Percentiles rank a stretch among this genome's conserved stretches.
Evolutionary conservation across 257 asterid species (phyloP).

Genomic region (Coffea canephora): DNA sequence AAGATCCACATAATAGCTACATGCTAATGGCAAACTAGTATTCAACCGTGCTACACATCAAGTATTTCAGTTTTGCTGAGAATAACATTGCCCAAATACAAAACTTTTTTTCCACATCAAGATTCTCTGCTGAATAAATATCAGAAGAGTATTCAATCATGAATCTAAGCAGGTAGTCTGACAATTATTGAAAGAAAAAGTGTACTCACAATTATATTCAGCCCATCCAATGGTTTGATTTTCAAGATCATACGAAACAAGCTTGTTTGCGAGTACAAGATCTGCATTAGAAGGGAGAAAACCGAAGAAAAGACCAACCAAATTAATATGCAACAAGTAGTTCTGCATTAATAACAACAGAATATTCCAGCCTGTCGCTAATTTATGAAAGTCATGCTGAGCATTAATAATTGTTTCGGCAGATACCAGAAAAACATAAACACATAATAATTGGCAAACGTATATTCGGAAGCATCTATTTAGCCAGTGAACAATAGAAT

Average conservation of each 20-base stretch:
- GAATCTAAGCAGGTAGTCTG: neutral
- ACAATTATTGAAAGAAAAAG: conserved; percentile 13
- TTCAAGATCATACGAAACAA: conserved; percentile 74
- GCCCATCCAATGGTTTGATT: conserved; percentile 82
- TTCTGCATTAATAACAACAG: neutral
- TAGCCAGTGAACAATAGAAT: neutral
- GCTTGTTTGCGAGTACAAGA: conserved; percentile 75
- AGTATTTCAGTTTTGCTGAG: neutral
- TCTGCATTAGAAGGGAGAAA: conserved; percentile 43
- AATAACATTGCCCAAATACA: neutral
- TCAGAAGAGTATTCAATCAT: conserved; percentile 1
- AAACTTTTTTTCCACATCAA: neutral
- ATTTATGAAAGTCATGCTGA: neutral
- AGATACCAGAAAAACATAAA: neutral
- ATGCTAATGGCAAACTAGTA: neutral
- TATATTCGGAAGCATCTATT: neutral
- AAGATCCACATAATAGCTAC: neutral
- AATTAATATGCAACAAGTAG: neutral
- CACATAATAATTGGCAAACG: neutral
- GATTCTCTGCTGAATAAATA: neutral
- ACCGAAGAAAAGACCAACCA: neutral
- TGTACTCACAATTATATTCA: conserved; percentile 67
- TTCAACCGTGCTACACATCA: neutral
- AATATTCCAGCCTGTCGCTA: neutral
- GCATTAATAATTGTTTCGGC: neutral